phyloP scores from a whole-genome alignment of 768 basidiomycete genomes.

The Suillus subluteus region DNA sequence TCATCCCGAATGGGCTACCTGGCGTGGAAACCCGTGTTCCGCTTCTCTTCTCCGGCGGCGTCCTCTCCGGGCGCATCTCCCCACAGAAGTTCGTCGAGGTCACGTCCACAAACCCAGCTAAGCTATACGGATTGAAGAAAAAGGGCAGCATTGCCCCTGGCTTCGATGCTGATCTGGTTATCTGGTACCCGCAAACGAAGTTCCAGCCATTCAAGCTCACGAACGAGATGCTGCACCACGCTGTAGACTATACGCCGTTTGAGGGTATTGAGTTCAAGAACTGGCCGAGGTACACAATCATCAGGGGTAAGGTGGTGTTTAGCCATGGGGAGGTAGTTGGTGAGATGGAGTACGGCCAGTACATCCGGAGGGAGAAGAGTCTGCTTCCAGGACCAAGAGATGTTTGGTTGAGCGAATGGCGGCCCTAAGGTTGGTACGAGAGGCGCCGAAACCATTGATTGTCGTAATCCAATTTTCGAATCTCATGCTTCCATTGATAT shows the following conservation, averaged over 20 bases:
- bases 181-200: constrained; percentile 26
- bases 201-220: constrained; percentile 21
- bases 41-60: constrained; percentile 35
- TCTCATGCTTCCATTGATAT: constrained; percentile 33
- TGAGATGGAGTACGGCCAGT: constrained; percentile 18
- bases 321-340: constrained; percentile 22
- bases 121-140: constrained; percentile 38
- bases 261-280: constrained; percentile 36
- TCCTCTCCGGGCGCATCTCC: constrained; percentile 33
- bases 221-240: constrained; percentile 32
- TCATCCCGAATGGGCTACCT: constrained; percentile 38
- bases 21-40: constrained; percentile 39
- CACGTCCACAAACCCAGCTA: constrained; percentile 36
- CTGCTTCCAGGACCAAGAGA: constrained; percentile 16
- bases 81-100: constrained; percentile 38
- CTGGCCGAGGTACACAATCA: constrained; percentile 35
- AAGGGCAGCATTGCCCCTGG: constrained; percentile 38
- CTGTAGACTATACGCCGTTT: constrained; percentile 39
- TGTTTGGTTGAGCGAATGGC: constrained; percentile 16
- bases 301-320: constrained; percentile 22
- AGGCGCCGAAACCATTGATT: neutral
- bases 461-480: constrained; percentile 25
- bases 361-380: constrained; percentile 16
- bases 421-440: constrained; percentile 4
- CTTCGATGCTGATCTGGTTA: constrained; percentile 38